Percentiles rank a stretch among this genome's conserved stretches.
Evolutionary conservation across 768 basidiomycete genomes (phyloP).

Genomic region (Mycena haematopus): DNA sequence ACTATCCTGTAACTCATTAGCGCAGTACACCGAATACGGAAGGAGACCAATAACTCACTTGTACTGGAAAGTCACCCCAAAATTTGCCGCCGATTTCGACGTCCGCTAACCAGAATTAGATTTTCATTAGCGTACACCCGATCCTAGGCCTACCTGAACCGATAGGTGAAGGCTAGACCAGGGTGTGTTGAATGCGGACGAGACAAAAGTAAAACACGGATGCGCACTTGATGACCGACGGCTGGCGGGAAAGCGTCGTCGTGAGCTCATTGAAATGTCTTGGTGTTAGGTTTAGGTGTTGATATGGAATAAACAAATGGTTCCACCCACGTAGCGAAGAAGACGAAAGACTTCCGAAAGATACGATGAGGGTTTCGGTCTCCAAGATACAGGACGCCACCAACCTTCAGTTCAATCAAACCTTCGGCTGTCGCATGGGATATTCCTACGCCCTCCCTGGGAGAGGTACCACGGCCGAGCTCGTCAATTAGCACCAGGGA

Average conservation of each 20-base stretch:
- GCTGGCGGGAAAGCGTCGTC: slow-evolving; percentile 74
- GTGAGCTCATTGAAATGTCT: slow-evolving; percentile 86
- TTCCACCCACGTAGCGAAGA: slow-evolving; percentile 82
- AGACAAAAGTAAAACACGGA: not conserved
- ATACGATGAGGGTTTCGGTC: not conserved
- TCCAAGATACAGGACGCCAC: slow-evolving; percentile 17
- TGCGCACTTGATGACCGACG: slow-evolving; percentile 81
- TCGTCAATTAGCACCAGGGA: slow-evolving; percentile 92
- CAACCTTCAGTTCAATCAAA: slow-evolving; percentile 74
- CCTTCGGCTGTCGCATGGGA: slow-evolving; percentile 85
- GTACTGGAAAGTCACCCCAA: slow-evolving; percentile 81
- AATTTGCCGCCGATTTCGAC: slow-evolving; percentile 56
- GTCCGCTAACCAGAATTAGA: slow-evolving; percentile 50
- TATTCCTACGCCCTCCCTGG: slow-evolving; percentile 81
- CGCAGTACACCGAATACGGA: not conserved
- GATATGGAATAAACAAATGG: not conserved
- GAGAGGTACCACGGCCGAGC: slow-evolving; percentile 90
- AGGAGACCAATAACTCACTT: slow-evolving; percentile 51
- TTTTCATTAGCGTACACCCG: not conserved
- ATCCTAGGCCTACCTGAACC: slow-evolving; percentile 60
- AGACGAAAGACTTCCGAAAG: slow-evolving; percentile 74
- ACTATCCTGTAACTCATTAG: slow-evolving; percentile 57
- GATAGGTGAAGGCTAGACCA: slow-evolving; percentile 75
- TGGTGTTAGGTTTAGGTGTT: slow-evolving; percentile 13
- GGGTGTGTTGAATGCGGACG: not conserved